phyloP scores from a whole-genome alignment of 768 basidiomycete genomes.

The Scleroderma citrinum region DNA sequence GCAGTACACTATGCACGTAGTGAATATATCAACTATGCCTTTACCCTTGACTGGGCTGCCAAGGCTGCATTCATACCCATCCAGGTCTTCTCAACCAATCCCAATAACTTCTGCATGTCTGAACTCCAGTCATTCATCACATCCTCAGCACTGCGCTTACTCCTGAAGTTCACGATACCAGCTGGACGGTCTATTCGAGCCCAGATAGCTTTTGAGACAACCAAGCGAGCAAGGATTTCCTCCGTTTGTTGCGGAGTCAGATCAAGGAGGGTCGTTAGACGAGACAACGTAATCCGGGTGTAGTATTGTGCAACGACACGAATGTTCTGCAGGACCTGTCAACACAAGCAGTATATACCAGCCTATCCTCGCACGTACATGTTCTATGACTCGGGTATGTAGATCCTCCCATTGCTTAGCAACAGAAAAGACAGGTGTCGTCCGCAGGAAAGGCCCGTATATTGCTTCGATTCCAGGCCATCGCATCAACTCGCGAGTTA shows the following conservation, averaged over 20 bases:
- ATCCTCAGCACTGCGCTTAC: constrained; percentile 79
- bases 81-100: constrained; percentile 97
- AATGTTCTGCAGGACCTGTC: constrained; percentile 62
- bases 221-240: constrained; percentile 81
- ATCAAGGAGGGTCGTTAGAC: constrained; percentile 84
- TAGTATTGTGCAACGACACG: constrained; percentile 94
- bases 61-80: constrained; percentile 91
- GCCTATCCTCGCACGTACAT: constrained; percentile 50
- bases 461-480: constrained; percentile 92
- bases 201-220: constrained; percentile 89
- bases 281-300: constrained; percentile 79
- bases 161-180: constrained; percentile 84
- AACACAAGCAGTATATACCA: background rate
- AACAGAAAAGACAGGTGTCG: constrained; percentile 73
- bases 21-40: constrained; percentile 29
- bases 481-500: constrained; percentile 88
- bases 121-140: constrained; percentile 98
- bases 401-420: constrained; percentile 91
- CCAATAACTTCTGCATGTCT: constrained; percentile 89
- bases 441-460: constrained; percentile 78
- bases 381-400: constrained; percentile 93
- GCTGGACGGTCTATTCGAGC: constrained; percentile 90
- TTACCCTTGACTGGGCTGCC: constrained; percentile 69
- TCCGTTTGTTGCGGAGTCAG: constrained; percentile 79
- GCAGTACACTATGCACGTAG: constrained; percentile 11